Percentiles rank a stretch among this genome's conserved stretches.
Evolutionary conservation across 2,329 filamentous ascomycete genomes (phyloP).

Genomic region (Alternaria longipes): DNA sequence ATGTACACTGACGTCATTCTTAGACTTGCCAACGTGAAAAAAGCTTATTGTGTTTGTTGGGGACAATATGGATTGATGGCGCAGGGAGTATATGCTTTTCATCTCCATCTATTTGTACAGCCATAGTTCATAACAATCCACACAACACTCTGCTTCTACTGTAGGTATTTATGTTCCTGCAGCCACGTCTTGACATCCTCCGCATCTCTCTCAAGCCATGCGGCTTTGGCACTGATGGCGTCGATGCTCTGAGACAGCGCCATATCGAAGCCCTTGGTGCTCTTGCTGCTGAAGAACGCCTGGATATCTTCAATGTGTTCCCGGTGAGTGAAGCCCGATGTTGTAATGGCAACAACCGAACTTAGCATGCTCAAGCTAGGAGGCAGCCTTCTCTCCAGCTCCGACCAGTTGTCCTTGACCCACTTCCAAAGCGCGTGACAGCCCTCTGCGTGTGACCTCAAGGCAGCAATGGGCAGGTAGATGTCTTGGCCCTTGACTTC

Average conservation of each 20-base stretch:
- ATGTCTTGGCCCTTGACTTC: conserved; percentile 95
- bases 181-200: conserved; percentile 80
- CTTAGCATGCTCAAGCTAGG: conserved; percentile 88
- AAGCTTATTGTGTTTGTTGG: neutral
- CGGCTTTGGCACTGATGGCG: conserved; percentile 81
- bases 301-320: conserved; percentile 80
- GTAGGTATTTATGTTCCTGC: conserved; percentile 70
- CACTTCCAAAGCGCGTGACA: conserved; percentile 83
- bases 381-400: conserved; percentile 79
- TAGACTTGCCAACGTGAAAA: neutral
- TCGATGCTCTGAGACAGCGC: conserved; percentile 90
- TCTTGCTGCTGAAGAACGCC: conserved; percentile 81
- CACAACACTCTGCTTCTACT: conserved; percentile 17
- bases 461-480: conserved; percentile 83
- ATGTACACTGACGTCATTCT: no score
- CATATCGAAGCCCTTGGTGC: conserved; percentile 88
- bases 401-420: conserved; percentile 90
- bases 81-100: neutral
- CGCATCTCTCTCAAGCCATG: conserved; percentile 80
- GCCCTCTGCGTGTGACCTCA: conserved; percentile 79
- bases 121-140: neutral
- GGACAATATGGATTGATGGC: neutral
- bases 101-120: conserved; percentile 1
- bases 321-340: conserved; percentile 78
- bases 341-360: conserved; percentile 82